Percentiles rank a stretch among this genome's conserved stretches.
Conservation (phyloP, 805 yeast species). For the Sungouiella blattae region DNA sequence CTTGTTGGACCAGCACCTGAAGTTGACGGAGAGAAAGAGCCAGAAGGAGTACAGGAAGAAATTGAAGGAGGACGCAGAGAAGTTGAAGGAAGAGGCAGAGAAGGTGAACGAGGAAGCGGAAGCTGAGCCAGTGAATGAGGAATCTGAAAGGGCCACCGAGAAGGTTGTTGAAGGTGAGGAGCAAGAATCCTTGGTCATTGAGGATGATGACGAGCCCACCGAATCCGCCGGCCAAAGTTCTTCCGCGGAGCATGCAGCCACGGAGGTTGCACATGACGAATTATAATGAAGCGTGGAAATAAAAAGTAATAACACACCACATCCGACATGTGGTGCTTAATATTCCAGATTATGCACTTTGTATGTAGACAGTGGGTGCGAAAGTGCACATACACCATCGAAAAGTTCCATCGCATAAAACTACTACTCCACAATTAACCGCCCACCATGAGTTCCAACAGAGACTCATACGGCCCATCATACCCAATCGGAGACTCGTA, state of each 20-base stretch:
- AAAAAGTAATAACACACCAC: conserved; percentile 1
- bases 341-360: too few species aligned
- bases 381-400: too few species aligned
- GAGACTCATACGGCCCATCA: conserved; percentile 1
- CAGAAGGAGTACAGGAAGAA: conserved; percentile 32
- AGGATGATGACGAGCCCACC: too few species aligned
- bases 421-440: too few species aligned
- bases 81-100: conserved; percentile 10
- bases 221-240: too few species aligned
- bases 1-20: conserved; percentile 26
- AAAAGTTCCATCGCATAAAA: too few species aligned
- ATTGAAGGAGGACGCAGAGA: conserved; percentile 26
- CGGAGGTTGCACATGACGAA: too few species aligned
- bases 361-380: too few species aligned
- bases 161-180: conserved; percentile 1
- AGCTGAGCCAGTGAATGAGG: background rate
- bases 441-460: background rate
- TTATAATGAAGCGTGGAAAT: conserved; percentile 1
- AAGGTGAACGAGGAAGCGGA: conserved; percentile 2
- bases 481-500: too few species aligned
- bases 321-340: too few species aligned
- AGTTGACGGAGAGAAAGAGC: conserved; percentile 27
- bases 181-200: too few species aligned
- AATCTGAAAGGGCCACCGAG: background rate
- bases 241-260: too few species aligned